phyloP scores from a whole-genome alignment of 352 stramenopile genomes.

The Pythium aristosporum region DNA sequence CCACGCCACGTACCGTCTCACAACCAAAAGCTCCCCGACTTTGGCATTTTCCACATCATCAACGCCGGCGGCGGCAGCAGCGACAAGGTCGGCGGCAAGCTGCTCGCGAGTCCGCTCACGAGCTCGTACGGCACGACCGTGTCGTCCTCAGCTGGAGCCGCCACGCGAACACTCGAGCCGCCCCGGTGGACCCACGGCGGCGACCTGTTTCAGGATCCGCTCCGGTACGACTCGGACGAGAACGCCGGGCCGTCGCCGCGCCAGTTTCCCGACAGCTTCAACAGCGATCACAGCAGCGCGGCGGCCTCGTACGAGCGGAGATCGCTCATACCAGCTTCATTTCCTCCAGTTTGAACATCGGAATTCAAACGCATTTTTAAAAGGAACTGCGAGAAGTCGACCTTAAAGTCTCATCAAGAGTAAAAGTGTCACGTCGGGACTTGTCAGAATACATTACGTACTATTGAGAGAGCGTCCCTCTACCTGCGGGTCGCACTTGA shows the following conservation, averaged over 20 bases:
- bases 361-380: slow-evolving; percentile 12
- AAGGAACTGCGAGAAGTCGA: too few relatives aligned
- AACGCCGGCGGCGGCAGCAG: slow-evolving; percentile 41
- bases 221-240: slow-evolving; percentile 86
- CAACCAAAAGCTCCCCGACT: slow-evolving; percentile 72
- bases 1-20: slow-evolving; percentile 57
- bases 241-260: slow-evolving; percentile 51
- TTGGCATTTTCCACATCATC: slow-evolving; percentile 87
- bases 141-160: slow-evolving; percentile 27
- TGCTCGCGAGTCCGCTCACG: slow-evolving; percentile 62
- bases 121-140: slow-evolving; percentile 57
- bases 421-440: too few relatives aligned
- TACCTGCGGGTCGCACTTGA: slow-evolving; percentile 19
- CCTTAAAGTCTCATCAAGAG: too few relatives aligned
- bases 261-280: slow-evolving; percentile 61
- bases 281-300: slow-evolving; percentile 53
- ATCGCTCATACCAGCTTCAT: slow-evolving; percentile 18
- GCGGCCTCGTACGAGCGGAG: slow-evolving; percentile 29
- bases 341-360: slow-evolving; percentile 28
- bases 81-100: slow-evolving; percentile 31
- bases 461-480: neutral
- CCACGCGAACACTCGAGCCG: slow-evolving; percentile 20
- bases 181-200: slow-evolving; percentile 77
- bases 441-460: neutral
- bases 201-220: slow-evolving; percentile 79